A percentile compares a stretch with the other conserved stretches of the same genome.
These are phyloP conservation scores for Aspergillus arachidicola DNA, from an alignment of 2,329 filamentous ascomycete species.

Conservation along the genomic window DNA sequence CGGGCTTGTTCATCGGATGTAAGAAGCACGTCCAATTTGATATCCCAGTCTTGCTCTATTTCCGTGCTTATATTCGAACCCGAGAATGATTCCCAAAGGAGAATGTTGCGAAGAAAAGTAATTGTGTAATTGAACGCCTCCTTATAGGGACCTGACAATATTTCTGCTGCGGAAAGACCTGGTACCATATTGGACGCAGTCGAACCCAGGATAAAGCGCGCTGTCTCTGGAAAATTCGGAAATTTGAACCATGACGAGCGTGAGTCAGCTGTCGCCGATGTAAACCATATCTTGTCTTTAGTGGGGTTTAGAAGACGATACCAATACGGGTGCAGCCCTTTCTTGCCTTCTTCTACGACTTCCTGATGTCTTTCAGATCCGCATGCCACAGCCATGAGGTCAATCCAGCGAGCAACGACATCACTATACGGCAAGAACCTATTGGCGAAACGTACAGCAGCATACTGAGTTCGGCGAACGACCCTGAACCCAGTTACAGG, in stretches of 20 bases:
- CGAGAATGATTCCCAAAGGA: slow-evolving; percentile 60
- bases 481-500: slow-evolving; percentile 44
- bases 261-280: slow-evolving; percentile 55
- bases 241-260: slow-evolving; percentile 46
- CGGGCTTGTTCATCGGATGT: slow-evolving; percentile 70
- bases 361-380: slow-evolving; percentile 70
- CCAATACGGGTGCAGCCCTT: slow-evolving; percentile 81
- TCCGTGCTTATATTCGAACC: slow-evolving; percentile 50
- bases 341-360: slow-evolving; percentile 84
- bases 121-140: slow-evolving; percentile 70
- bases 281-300: slow-evolving; percentile 45
- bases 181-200: slow-evolving; percentile 32
- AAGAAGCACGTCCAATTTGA: slow-evolving; percentile 72
- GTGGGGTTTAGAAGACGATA: slow-evolving; percentile 63
- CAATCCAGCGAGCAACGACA: slow-evolving; percentile 79
- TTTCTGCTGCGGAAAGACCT: slow-evolving; percentile 32
- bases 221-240: slow-evolving; percentile 40
- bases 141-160: slow-evolving; percentile 32
- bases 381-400: slow-evolving; percentile 76
- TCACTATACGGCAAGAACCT: slow-evolving; percentile 80
- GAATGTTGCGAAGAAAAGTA: slow-evolving; percentile 66
- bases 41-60: slow-evolving; percentile 81
- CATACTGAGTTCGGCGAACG: slow-evolving; percentile 76
- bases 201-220: slow-evolving; percentile 34
- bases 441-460: slow-evolving; percentile 86